Evolutionary conservation across 2,329 filamentous ascomycete species (phyloP).

Genomic region (Stagonosporopsis rhizophila): DNA sequence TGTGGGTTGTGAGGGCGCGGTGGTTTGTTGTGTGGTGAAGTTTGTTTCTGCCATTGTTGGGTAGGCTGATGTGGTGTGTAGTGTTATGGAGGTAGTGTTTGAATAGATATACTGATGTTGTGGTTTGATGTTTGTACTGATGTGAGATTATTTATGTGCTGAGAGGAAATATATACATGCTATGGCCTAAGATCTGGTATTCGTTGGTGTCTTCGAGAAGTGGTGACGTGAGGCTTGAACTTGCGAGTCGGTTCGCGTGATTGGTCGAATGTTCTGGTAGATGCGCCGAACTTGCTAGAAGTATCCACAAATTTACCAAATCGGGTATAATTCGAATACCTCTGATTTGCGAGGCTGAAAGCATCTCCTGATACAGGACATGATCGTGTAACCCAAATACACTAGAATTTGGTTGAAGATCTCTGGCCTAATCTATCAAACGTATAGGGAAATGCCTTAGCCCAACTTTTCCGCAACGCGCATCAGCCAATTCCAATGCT

Average conservation of each 20-base stretch:
- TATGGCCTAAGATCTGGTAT: background rate
- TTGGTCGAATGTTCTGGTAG: conserved; percentile 21
- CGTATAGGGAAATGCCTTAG: background rate
- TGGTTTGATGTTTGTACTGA: conserved; percentile 1
- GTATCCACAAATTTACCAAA: background rate
- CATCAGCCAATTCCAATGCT: conserved; percentile 8
- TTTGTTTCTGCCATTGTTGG: conserved; percentile 15
- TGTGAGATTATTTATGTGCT: background rate
- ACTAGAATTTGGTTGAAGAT: too few relatives aligned
- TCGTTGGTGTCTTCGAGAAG: conserved; percentile 3
- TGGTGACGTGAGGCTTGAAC: background rate
- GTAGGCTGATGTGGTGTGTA: background rate
- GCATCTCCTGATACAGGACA: background rate
- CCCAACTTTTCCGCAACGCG: conserved; percentile 6
- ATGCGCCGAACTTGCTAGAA: conserved; percentile 18
- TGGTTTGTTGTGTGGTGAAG: background rate
- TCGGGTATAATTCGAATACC: background rate
- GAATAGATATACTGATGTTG: background rate
- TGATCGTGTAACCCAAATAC: too few relatives aligned
- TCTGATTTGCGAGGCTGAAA: background rate
- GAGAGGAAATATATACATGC: conserved; percentile 4
- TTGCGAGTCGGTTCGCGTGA: conserved; percentile 12
- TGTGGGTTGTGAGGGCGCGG: background rate
- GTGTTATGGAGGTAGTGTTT: background rate
- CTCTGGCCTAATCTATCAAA: too few relatives aligned